phyloP scores from a whole-genome alignment of 768 basidiomycete species.

The Tylopilus vinaceipallidus region DNA sequence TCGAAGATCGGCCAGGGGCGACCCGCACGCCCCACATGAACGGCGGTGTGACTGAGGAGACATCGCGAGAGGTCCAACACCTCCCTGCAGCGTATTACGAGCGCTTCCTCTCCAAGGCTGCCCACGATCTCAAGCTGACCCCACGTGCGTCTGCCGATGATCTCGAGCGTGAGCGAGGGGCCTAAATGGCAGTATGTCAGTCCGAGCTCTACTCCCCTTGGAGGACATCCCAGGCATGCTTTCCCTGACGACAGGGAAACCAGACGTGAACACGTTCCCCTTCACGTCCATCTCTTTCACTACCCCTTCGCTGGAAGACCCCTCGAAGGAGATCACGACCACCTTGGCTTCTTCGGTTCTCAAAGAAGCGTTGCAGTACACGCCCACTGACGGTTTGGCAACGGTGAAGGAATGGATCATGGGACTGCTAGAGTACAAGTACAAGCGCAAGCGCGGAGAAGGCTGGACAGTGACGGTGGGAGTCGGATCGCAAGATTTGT shows the following conservation, averaged over 20 bases:
- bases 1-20: not conserved
- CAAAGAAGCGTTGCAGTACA: constrained; percentile 61
- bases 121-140: constrained; percentile 55
- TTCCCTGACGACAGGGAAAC: not conserved
- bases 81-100: constrained; percentile 53
- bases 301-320: constrained; percentile 6
- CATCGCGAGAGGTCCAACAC: not conserved
- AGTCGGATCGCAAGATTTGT: constrained; percentile 76
- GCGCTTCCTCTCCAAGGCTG: constrained; percentile 52
- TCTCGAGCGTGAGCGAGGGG: not conserved
- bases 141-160: constrained; percentile 43
- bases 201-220: not conserved
- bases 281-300: not conserved
- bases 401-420: constrained; percentile 58
- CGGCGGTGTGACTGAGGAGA: not conserved
- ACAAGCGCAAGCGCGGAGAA: constrained; percentile 53
- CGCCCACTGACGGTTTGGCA: constrained; percentile 62
- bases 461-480: constrained; percentile 75
- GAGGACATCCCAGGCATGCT: not conserved
- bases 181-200: too few species aligned
- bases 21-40: not conserved
- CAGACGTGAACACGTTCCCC: not conserved
- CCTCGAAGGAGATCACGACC: constrained; percentile 41
- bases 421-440: constrained; percentile 61
- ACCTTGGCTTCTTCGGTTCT: constrained; percentile 47